These are phyloP conservation scores for Penicillium sp. DNA, from an alignment of 2,329 filamentous ascomycete species.

Conservation along the genomic window DNA sequence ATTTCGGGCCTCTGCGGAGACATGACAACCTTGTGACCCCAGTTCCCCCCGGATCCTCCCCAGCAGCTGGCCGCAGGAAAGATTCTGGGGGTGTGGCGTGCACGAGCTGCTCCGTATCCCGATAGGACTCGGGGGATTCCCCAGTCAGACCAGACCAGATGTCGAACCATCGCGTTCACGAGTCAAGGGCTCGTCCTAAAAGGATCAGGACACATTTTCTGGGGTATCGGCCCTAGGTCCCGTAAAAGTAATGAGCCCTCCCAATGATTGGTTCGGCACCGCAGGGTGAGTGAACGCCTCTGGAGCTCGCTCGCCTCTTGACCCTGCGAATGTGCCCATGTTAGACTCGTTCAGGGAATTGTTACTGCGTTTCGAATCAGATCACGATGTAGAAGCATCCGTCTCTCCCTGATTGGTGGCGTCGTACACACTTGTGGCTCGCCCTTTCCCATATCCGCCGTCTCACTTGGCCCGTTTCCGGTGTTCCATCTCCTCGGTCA, in stretches of 20 bases:
- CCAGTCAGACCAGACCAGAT: constrained; percentile 13
- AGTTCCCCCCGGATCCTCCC: constrained; percentile 5
- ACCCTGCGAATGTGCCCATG: neutral
- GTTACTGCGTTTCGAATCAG: no score
- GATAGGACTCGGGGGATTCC: constrained; percentile 17
- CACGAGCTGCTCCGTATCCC: constrained; percentile 17
- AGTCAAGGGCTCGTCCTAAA: constrained; percentile 1
- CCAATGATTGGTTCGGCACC: neutral
- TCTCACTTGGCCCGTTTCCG: no score
- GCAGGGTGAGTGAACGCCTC: neutral
- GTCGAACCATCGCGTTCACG: neutral
- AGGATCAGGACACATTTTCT: constrained; percentile 9
- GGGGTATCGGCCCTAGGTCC: constrained; percentile 15
- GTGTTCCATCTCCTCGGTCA: no score
- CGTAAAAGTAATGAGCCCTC: neutral
- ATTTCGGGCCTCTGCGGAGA: constrained; percentile 11
- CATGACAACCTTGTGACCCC: constrained; percentile 14
- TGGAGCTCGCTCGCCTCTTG: neutral
- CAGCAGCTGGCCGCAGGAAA: constrained; percentile 3
- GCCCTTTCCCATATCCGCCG: no score
- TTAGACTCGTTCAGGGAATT: neutral
- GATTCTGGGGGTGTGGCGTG: constrained; percentile 14
- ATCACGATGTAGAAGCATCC: no score
- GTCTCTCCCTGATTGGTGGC: no score
- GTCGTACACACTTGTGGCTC: no score